These are phyloP conservation scores for Medicago lupulina DNA, from an alignment of 306 rosid genomes.

Conservation along the genomic window DNA sequence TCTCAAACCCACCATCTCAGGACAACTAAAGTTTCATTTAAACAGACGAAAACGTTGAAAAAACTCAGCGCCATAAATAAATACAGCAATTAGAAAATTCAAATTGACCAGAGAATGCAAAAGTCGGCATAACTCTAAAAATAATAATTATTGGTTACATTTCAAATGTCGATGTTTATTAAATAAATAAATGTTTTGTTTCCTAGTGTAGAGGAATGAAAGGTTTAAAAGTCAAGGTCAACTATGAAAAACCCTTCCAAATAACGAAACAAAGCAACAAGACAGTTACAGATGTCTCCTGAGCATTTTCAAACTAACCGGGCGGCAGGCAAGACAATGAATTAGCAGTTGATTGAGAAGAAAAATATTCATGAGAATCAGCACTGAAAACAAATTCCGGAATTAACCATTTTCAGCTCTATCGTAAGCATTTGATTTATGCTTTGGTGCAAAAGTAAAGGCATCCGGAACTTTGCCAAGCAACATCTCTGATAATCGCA, in stretches of 20 bases:
- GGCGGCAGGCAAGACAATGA: background rate
- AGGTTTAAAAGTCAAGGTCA: conserved; percentile 30
- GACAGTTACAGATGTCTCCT: background rate
- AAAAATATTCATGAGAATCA: conserved; percentile 19
- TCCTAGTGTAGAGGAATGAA: background rate
- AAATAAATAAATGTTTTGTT: conserved; percentile 32
- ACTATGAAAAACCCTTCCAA: conserved; percentile 22
- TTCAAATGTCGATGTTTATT: conserved; percentile 39
- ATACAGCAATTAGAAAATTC: background rate
- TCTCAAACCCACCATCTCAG: background rate
- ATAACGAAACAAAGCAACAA: conserved; percentile 6
- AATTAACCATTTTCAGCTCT: conserved; percentile 84
- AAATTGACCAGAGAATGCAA: conserved; percentile 22
- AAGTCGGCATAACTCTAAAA: conserved; percentile 11
- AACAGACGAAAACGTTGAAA: background rate
- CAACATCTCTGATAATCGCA: conserved; percentile 84
- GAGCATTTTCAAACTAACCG: conserved; percentile 27
- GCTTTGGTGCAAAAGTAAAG: conserved; percentile 80
- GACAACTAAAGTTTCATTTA: background rate
- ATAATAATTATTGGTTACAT: conserved; percentile 14
- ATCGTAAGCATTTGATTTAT: conserved; percentile 92
- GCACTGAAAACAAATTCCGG: conserved; percentile 16
- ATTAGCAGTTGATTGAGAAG: background rate
- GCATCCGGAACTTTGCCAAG: conserved; percentile 95
- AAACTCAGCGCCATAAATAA: background rate